Conservation (phyloP, 192 early-diverging fungal genomes). For the Cladochytrium replicatum region DNA sequence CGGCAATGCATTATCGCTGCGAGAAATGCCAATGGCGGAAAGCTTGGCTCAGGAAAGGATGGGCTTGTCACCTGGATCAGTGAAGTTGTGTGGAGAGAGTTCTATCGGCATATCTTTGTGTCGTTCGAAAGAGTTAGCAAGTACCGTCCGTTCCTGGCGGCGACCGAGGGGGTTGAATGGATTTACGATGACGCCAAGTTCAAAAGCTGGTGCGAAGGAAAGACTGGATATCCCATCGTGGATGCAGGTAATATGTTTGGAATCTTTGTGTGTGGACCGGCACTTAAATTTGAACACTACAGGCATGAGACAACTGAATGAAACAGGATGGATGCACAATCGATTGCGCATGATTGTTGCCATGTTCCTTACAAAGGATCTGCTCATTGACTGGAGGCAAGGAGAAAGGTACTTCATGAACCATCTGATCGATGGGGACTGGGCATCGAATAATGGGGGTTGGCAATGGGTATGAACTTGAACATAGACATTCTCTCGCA, state of each 20-base stretch:
- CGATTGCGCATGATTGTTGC: slow-evolving; percentile 51
- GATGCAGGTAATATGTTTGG: slow-evolving; percentile 38
- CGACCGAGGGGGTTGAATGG: slow-evolving; percentile 45
- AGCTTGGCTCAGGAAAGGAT: slow-evolving; percentile 37
- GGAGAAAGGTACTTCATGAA: slow-evolving; percentile 61
- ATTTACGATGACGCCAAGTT: slow-evolving; percentile 32
- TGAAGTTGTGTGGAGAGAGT: slow-evolving; percentile 51
- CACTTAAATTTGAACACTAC: too few relatives aligned
- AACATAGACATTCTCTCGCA: background rate
- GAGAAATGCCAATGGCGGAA: slow-evolving; percentile 28
- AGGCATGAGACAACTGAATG: slow-evolving; percentile 52
- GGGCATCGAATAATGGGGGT: slow-evolving; percentile 58
- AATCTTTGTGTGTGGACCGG: background rate
- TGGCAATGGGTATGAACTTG: slow-evolving; percentile 58
- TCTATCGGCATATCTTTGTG: slow-evolving; percentile 33
- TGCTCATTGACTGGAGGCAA: slow-evolving; percentile 53
- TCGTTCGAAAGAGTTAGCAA: slow-evolving; percentile 36
- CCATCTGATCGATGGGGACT: slow-evolving; percentile 58
- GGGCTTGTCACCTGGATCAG: slow-evolving; percentile 48
- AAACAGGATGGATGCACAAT: slow-evolving; percentile 54
- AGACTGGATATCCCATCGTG: slow-evolving; percentile 56
- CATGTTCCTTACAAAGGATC: slow-evolving; percentile 35
- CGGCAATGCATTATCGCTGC: slow-evolving; percentile 44
- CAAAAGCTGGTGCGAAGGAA: slow-evolving; percentile 49
- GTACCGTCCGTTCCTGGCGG: slow-evolving; percentile 42